A percentile compares a stretch with the other conserved stretches of the same genome.
These are phyloP conservation scores for Trifolium repens DNA, from an alignment of 306 rosid genomes.

Conservation along the genomic window DNA sequence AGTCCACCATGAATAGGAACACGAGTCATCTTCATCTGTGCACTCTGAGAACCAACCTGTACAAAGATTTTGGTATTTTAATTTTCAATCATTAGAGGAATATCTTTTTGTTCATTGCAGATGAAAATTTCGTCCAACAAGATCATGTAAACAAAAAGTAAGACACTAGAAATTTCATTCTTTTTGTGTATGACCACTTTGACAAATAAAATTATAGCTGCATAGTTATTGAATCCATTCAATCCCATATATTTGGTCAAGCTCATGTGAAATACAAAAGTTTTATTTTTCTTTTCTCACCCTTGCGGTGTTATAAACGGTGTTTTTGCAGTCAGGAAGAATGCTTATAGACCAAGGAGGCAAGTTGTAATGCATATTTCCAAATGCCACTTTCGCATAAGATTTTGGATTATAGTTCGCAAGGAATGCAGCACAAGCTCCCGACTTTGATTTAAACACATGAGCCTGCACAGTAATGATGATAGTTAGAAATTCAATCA, in stretches of 20 bases:
- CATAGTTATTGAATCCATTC: conserved; percentile 3
- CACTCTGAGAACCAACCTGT: conserved; percentile 89
- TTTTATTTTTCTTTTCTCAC: conserved; percentile 50
- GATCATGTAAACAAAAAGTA: neutral
- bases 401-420: conserved; percentile 79
- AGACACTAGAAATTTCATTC: neutral
- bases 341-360: conserved; percentile 99
- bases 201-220: neutral
- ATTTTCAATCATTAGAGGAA: conserved; percentile 3
- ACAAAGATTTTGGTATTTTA: conserved; percentile 31
- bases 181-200: neutral
- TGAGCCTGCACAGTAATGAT: conserved; percentile 65
- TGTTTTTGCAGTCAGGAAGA: conserved; percentile 94
- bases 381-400: conserved; percentile 75
- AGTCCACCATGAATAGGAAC: conserved; percentile 87
- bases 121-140: conserved; percentile 19
- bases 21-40: conserved; percentile 87
- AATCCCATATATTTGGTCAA: neutral
- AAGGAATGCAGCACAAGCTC: conserved; percentile 96
- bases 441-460: conserved; percentile 81
- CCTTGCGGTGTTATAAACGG: conserved; percentile 97
- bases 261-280: neutral
- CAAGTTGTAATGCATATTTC: conserved; percentile 86
- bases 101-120: conserved; percentile 12
- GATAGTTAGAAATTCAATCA: conserved; percentile 28